Evolutionary conservation across 2,329 filamentous ascomycete species (phyloP).

Genomic region (Didymella keratinophila): DNA sequence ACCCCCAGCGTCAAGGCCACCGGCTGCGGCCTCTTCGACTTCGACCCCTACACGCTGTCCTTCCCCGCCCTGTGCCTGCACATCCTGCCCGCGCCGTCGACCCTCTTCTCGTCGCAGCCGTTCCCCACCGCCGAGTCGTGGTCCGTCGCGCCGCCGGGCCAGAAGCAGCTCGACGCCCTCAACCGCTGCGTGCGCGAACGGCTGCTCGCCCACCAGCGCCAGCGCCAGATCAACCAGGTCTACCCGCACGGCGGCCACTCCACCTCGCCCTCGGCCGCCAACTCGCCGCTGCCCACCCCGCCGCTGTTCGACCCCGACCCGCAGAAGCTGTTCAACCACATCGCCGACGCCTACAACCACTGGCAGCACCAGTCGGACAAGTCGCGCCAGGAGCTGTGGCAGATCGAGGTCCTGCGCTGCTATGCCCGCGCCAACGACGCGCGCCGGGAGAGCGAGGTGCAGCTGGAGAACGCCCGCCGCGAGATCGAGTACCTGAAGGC

Average conservation of each 20-base stretch:
- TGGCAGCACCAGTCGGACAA: constrained; percentile 73
- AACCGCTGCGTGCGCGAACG: constrained; percentile 71
- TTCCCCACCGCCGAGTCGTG: constrained; percentile 81
- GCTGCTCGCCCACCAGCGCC: constrained; percentile 57
- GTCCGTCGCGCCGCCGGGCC: constrained; percentile 77
- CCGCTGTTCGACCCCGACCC: constrained; percentile 66
- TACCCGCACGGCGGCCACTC: constrained; percentile 40
- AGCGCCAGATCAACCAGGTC: constrained; percentile 46
- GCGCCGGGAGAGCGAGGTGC: constrained; percentile 47
- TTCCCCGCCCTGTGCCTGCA: constrained; percentile 86
- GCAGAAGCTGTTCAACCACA: constrained; percentile 74
- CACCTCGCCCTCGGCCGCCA: constrained; percentile 34
- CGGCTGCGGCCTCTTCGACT: constrained; percentile 68
- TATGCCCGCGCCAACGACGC: constrained; percentile 53
- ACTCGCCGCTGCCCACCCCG: constrained; percentile 47
- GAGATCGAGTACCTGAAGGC: constrained; percentile 54
- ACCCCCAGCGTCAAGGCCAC: constrained; percentile 47
- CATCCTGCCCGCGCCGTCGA: constrained; percentile 80
- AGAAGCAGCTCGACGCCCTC: constrained; percentile 77
- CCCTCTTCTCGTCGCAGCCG: constrained; percentile 81
- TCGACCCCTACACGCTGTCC: constrained; percentile 83
- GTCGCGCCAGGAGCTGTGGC: constrained; percentile 55
- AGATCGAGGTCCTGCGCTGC: constrained; percentile 56
- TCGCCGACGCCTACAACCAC: constrained; percentile 77
- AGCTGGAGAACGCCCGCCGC: constrained; percentile 51